Evolutionary conservation across 352 stramenopile genomes (phyloP), one percentile per base, ranked within the genome.

Genomic region (Peronospora tabacina): DNA sequence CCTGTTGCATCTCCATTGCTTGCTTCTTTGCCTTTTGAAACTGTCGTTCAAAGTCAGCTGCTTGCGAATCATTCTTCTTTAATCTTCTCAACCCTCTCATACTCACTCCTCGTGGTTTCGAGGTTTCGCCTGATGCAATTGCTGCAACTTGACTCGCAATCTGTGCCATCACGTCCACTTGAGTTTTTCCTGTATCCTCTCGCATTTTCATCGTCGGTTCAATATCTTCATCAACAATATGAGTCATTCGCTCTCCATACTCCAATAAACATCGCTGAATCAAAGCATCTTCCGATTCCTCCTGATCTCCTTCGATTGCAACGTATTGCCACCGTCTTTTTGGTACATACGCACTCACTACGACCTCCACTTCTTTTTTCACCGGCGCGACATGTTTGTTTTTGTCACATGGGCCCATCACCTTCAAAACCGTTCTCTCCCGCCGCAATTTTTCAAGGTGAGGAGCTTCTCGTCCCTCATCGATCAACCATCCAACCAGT

Each of bases 211-310:
- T 49, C 7, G 10, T 35, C 26, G 19, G n/a, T 24, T 66, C 48
- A 3, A 47, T 22, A 3, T 53, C 38, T 2, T 64, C 56, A 15
- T 66, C 47, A 4, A 55, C 26, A 7, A 50, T 39, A 16, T 66
- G 34, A 44, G 55, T 42, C 38, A 88, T 63, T 16, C 70, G 61
- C 52, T 92, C 78, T 44, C 81, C 81, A 50, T 88, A 92, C 49
- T 92, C 81, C 9, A 92, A 51, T 45, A 92, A 61, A 48, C 81
- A 92, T n/a, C 70, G 66, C 49, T 92, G 81, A 48, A 90, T 76
- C 26, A 84, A 49, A 26, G 68, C 75, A 49, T 92, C 75, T 24
- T 92, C 81, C 9, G 56, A 43, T 5, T 87, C 68, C 0, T 68
- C 52, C 1, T 37, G 11, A 17, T 63, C 52, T 11, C 26, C 43